phyloP scores from a whole-genome alignment of 352 stramenopile species.

The Phytopythium montanum region DNA sequence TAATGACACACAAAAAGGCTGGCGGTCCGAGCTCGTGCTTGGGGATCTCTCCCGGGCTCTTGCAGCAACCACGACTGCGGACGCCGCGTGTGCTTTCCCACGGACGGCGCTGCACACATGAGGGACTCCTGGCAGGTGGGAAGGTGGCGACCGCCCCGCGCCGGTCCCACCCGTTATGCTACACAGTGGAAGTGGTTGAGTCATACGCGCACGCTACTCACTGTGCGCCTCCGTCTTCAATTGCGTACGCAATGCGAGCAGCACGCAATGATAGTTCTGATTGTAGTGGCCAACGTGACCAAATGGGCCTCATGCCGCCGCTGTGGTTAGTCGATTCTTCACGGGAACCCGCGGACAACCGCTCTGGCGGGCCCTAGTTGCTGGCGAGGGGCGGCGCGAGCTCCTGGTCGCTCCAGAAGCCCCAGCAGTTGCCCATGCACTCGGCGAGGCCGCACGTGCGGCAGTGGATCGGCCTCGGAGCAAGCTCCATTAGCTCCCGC shows the following conservation, averaged over 20 bases:
- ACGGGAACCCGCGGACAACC: no score
- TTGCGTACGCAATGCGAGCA: neutral
- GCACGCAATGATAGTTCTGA: no score
- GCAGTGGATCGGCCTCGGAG: conserved; percentile 54
- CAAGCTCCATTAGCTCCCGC: conserved; percentile 20
- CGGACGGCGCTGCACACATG: neutral
- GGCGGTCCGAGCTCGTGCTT: neutral
- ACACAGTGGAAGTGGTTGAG: neutral
- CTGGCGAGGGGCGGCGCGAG: conserved; percentile 7
- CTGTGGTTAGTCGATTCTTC: no score
- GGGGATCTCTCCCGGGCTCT: no score
- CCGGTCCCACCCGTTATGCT: neutral
- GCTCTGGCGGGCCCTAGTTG: neutral
- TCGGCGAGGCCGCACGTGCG: conserved; percentile 47
- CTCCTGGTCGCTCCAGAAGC: conserved; percentile 65
- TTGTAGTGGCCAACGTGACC: no score
- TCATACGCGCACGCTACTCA: neutral
- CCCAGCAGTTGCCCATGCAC: conserved; percentile 72
- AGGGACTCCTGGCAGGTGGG: no score
- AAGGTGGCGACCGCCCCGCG: neutral
- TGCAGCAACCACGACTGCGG: neutral
- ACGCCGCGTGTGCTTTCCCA: neutral
- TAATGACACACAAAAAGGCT: conserved; percentile 2
- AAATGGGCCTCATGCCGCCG: no score
- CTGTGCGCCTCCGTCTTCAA: neutral